These are phyloP conservation scores for Coemansia sp. DNA, from an alignment of 192 early-diverging fungal species.

Conservation along the genomic window DNA sequence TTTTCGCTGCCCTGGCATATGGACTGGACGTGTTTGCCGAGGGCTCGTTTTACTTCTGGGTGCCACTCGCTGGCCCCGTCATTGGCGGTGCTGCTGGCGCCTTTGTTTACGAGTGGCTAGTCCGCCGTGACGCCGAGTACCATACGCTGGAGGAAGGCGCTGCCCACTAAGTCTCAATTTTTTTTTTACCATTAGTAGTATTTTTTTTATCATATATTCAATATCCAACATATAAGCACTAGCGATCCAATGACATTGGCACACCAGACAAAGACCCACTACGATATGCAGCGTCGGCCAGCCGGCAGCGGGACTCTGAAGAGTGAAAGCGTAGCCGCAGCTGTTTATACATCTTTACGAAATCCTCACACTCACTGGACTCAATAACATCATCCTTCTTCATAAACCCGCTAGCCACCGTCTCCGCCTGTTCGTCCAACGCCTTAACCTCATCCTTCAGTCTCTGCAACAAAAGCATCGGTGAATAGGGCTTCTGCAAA, in stretches of 20 bases:
- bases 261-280: conserved; percentile 39
- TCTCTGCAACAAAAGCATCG: conserved; percentile 25
- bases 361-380: conserved; percentile 40
- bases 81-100: conserved; percentile 58
- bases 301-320: conserved; percentile 16
- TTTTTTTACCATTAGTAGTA: neutral
- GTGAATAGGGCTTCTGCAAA: conserved; percentile 51
- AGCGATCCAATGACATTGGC: conserved; percentile 44
- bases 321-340: conserved; percentile 31
- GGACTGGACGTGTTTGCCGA: conserved; percentile 61
- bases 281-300: conserved; percentile 40
- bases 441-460: conserved; percentile 15
- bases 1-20: conserved; percentile 64
- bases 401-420: conserved; percentile 15
- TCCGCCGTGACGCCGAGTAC: conserved; percentile 42
- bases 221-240: neutral
- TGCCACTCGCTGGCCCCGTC: conserved; percentile 65
- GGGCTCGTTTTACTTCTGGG: conserved; percentile 61
- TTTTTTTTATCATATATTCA: neutral
- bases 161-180: neutral
- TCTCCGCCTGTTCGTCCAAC: conserved; percentile 36
- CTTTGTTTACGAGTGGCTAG: conserved; percentile 58
- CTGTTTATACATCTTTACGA: conserved; percentile 47
- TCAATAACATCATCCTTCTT: conserved; percentile 10
- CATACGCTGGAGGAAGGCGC: conserved; percentile 36